Evolutionary conservation across 2,329 filamentous ascomycete species (phyloP), one percentile per base, ranked within the genome.

Genomic region (Paracamarosporium sp.): DNA sequence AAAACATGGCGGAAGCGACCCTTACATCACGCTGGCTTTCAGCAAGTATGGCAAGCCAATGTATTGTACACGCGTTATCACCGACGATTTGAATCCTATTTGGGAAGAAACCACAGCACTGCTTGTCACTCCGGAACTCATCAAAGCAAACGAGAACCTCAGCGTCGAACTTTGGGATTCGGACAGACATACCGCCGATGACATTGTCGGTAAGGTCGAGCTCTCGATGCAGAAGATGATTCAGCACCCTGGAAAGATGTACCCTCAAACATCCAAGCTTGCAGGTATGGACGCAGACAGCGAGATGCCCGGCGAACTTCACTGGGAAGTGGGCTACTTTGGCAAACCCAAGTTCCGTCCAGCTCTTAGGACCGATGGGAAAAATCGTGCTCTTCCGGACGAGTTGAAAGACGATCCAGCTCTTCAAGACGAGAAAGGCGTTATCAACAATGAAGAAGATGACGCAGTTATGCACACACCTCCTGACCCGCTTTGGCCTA

Each of bases 31-130:
- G 30, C 84, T 98, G 33, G 90, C 91, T 38, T 98, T 96, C 81
- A 96, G 92, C 69, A 97, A 98, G 76, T 98, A 97, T 67, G 91
- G 91, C 55, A 99, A 99, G 79, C 94, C 94, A 1, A 96, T 97
- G 86, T 98, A 97, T 78, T 97, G 93, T 77, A 98, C 95, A 1
- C 88, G 95, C 46, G 93, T 98, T 50, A 97, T 98, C 62, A 92
- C 94, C 51, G 94, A 98, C 70, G 90, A 97, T 65, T 84, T 97
- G 53, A 96, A 98, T 70, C 95, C 95, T 0, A 84, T 97, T 4
- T 98, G 96, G 82, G 91, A 95, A 69, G 95, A 98, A 78, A 91
- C 87, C 1, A 88, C 91, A 41, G 93, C 92, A 25, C 82, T 98
- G 17, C 81, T 97, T 15, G 91, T 99, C 5, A 97, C 91, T 0